phyloP scores from a whole-genome alignment of 1,284 basidiomycete species.

The Tausonia pullulans region DNA sequence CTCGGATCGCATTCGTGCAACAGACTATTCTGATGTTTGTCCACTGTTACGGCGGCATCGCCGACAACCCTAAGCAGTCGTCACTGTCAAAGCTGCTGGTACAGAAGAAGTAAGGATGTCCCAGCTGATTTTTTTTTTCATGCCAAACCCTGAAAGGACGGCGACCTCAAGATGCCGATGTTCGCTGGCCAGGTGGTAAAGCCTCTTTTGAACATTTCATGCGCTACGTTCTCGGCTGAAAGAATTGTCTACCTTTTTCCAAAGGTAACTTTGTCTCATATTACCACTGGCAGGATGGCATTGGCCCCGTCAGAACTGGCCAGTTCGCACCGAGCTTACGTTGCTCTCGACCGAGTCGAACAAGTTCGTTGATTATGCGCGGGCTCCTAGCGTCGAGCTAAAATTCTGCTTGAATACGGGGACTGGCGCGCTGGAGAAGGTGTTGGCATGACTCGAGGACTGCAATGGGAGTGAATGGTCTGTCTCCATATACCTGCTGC shows the following conservation, averaged over 20 bases:
- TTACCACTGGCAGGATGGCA: constrained; percentile 56
- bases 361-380: constrained; percentile 42
- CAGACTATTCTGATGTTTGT: too few relatives aligned
- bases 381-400: constrained; percentile 39
- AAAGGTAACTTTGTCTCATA: constrained; percentile 26
- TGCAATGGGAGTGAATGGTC: constrained; percentile 44
- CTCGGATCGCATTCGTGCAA: too few relatives aligned
- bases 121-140: too few relatives aligned
- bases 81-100: too few relatives aligned
- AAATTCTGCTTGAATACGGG: constrained; percentile 55
- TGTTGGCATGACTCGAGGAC: constrained; percentile 55
- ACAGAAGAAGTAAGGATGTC: too few relatives aligned
- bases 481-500: constrained; percentile 17
- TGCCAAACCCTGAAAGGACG: too few relatives aligned
- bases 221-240: neutral
- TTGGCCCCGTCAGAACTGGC: constrained; percentile 46
- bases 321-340: constrained; percentile 49
- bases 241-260: neutral
- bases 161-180: too few relatives aligned
- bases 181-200: too few relatives aligned
- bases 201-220: neutral
- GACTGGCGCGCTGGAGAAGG: constrained; percentile 50
- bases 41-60: too few relatives aligned
- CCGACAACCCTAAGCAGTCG: too few relatives aligned
- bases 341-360: constrained; percentile 55